Evolutionary conservation across 257 asterid genomes (phyloP), one percentile per base, ranked within the genome.

Genomic region (Apocynum venetum): DNA sequence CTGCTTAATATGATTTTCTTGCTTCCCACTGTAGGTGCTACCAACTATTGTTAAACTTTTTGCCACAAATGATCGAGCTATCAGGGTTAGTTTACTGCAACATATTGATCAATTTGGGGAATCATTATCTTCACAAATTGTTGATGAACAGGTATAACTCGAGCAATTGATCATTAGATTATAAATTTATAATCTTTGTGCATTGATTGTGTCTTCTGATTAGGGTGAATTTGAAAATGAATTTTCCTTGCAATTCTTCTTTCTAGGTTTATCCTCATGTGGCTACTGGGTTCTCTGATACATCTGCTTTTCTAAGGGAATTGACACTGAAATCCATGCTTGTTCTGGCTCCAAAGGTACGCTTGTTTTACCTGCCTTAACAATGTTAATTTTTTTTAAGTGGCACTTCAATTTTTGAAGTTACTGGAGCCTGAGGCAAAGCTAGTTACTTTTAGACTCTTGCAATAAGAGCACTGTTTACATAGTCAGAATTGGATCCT

Each of bases 271-370:
- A 89, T 83, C 92, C 97, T 81, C 99, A 96, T 81, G 97, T 93
- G 55, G 89, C 99, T 74, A 96, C 91, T 75, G 99, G 99, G 69
- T 96, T 96, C 78, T 89, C 97, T 3, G 99, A 96, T 80, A 90
- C 99, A 66, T 93, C 99, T 81, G 97, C 99, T 76, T 93, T 89
- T 81, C 88, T 96, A 38, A 89, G 98, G 89, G 99, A 96, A 80
- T 83, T 91, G 88, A 96, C 99, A 0, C 95, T 96, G 74, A 96
- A 93, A 84, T 93, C 97, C 74, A 96, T 96, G 98, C 97, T 96
- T 78, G 90, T 93, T 81, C 89, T 96, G 85, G 99, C 98, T 79
- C 99, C 99, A 67, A 96, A 96, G 97, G 99, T 93, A 78, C 80
- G 76, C 44, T 57, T 71, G 60, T 82, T 75, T 72, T 69, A 36